Evolutionary conservation across 306 rosid genomes (phyloP).

Genomic region (Prunus mongolica): DNA sequence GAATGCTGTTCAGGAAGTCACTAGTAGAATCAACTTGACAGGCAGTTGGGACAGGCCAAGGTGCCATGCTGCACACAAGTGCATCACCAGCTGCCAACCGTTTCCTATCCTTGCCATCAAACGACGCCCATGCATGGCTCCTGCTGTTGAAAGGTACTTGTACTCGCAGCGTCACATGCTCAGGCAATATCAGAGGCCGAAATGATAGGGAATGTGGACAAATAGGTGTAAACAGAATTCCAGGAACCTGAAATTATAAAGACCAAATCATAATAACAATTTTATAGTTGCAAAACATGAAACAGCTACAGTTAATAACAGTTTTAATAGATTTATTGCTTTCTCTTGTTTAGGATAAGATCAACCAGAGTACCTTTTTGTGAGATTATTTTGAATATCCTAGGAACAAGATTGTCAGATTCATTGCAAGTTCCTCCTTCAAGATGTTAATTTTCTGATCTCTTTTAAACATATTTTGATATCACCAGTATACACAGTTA

Average conservation of each 20-base stretch:
- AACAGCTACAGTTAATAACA: neutral
- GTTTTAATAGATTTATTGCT: neutral
- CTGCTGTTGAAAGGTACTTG: constrained; percentile 89
- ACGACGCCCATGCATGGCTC: constrained; percentile 94
- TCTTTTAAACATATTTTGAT: too few relatives aligned
- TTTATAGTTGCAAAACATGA: neutral
- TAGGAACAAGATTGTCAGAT: neutral
- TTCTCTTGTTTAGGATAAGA: neutral
- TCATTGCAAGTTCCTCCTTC: too few relatives aligned
- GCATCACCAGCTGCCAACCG: constrained; percentile 85
- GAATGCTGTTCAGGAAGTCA: constrained; percentile 87
- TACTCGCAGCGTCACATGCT: constrained; percentile 77
- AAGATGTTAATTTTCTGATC: too few relatives aligned
- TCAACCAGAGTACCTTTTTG: neutral
- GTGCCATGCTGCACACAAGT: constrained; percentile 94
- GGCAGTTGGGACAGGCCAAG: constrained; percentile 98
- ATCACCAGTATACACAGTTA: too few relatives aligned
- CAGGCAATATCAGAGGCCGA: constrained; percentile 85
- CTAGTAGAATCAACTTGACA: constrained; percentile 76
- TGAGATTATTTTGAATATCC: neutral
- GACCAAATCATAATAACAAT: neutral
- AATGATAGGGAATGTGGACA: constrained; percentile 91
- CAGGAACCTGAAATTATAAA: constrained; percentile 75
- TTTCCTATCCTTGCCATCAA: constrained; percentile 92
- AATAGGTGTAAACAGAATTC: constrained; percentile 88